Evolutionary conservation across 2,329 filamentous ascomycete genomes (phyloP), one percentile per base, ranked within the genome.

Genomic region (Ophiostoma ips): DNA sequence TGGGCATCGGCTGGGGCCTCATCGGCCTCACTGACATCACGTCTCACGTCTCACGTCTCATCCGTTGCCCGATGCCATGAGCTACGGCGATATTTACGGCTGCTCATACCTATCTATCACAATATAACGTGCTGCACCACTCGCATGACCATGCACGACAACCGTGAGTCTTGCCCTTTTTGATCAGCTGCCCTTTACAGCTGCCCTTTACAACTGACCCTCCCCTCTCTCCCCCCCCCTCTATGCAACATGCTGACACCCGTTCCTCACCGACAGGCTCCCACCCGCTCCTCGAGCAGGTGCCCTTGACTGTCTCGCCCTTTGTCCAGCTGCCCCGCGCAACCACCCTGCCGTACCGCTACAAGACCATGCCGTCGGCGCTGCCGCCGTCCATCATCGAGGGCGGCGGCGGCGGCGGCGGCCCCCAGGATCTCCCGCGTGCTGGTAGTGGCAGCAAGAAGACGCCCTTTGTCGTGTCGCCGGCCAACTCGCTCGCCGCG

Each of bases 271-370:
- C 8, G 8, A n/a, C 55, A 87, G 84, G 77, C 57, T 81, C 87
- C 15, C 88, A 95, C 68, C 86, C 84, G 15, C 79, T 95, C 56
- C 80, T 98, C 44, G 85, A 89, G 57, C 92, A 98, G 68, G 81
- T 96, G 37, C 88, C 92, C 30, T 71, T 98, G 50, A 94, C 88
- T 46, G 88, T 96, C 41, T 95, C 90, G 3, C 92, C 92, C 24
- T 95, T 95, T 70, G 79, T 96, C 59, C 84, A 83, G 53, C 82
- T 98, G 31, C 92, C 92, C 11, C 83, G 86, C 30, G 84, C 90
- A 24, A 85, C 89, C 18, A 95, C 89, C 0, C 79, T 98, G 8
- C 90, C 92, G 21, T 96, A 96, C 71, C 94, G 87, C 58, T 96
- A 95, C 75, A 90, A 89, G 63, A 76, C 81, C 11, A 83, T 96